These are phyloP conservation scores for Neofusicoccum umdonicola DNA, from an alignment of 2,329 filamentous ascomycete species.

Conservation along the genomic window DNA sequence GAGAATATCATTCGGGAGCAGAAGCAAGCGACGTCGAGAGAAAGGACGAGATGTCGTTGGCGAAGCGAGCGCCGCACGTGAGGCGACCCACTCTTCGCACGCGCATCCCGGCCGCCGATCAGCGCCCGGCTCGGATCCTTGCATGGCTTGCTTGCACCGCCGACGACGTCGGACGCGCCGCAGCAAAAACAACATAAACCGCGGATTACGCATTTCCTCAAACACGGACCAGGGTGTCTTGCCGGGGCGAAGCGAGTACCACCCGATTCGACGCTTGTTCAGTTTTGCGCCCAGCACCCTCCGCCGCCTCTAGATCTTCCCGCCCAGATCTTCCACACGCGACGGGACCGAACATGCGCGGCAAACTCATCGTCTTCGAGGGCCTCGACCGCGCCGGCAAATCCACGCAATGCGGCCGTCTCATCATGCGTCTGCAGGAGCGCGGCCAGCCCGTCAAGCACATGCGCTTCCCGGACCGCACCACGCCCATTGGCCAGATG, in stretches of 20 bases:
- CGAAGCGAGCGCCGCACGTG: not conserved
- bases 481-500: constrained; percentile 80
- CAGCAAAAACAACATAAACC: not conserved
- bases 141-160: constrained; percentile 1
- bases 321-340: too few species aligned
- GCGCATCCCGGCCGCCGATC: constrained; percentile 10
- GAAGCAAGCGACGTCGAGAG: not conserved
- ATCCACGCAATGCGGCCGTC: constrained; percentile 77
- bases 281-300: too few species aligned
- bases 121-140: not conserved
- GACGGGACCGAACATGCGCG: constrained; percentile 45
- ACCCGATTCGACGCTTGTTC: too few species aligned
- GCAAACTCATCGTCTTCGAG: constrained; percentile 79
- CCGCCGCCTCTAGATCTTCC: not conserved
- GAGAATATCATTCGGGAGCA: not conserved
- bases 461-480: constrained; percentile 75
- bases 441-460: constrained; percentile 55
- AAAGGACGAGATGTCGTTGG: constrained; percentile 2
- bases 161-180: not conserved
- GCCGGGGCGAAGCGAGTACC: too few species aligned
- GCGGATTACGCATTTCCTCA: too few species aligned
- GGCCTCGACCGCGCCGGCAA: constrained; percentile 89
- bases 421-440: constrained; percentile 55
- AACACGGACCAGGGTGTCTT: too few species aligned
- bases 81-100: not conserved